A percentile compares a stretch with the other conserved stretches of the same genome.
Conservation (phyloP, 306 rosid genomes). For the Herpetospermum pedunculosum region DNA sequence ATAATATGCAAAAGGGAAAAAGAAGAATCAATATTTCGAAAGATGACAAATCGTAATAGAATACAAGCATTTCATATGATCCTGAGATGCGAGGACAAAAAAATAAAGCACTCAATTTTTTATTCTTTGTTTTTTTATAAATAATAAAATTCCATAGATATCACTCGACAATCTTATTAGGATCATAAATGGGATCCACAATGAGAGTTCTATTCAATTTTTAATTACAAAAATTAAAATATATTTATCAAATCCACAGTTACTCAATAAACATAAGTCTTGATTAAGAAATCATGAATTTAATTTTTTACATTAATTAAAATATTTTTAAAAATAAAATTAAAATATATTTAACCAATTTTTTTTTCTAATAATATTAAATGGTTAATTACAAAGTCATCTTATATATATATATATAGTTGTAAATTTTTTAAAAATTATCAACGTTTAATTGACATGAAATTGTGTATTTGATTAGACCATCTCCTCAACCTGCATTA, state of each 20-base stretch:
- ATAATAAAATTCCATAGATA: not conserved
- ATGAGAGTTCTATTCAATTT: not conserved
- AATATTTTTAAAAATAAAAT: too few species aligned
- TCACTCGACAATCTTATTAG: not conserved
- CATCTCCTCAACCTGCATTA: too few species aligned
- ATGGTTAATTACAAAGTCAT: not conserved
- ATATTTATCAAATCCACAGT: too few species aligned
- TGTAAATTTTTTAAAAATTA: too few species aligned
- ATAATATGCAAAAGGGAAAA: not conserved
- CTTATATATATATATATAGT: not conserved
- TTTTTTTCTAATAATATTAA: not conserved
- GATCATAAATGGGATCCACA: constrained; percentile 5
- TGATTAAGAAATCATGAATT: too few species aligned
- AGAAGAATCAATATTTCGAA: not conserved
- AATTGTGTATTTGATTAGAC: too few species aligned
- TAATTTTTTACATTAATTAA: too few species aligned
- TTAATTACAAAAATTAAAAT: not conserved
- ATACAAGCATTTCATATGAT: not conserved
- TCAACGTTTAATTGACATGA: too few species aligned
- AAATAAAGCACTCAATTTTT: not conserved
- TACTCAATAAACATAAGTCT: too few species aligned
- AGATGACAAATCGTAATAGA: not conserved
- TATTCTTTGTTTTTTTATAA: not conserved
- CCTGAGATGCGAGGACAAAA: not conserved
- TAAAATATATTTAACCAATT: not conserved